Evolutionary conservation across 345 rosid genomes (phyloP).

Genomic region (Gossypium stocksii): DNA sequence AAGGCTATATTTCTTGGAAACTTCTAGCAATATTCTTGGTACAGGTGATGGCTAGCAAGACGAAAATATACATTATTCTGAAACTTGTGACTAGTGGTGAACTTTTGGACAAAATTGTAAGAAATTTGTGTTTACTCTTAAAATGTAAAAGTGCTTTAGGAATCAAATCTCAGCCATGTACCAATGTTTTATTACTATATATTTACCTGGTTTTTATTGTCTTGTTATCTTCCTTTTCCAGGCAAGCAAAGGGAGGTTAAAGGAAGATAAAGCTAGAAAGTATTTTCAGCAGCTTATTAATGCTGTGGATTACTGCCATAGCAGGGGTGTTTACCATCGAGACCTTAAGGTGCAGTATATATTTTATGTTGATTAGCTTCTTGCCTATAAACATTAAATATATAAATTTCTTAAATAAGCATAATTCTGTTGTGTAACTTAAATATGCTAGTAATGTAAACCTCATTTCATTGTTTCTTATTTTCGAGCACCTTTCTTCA

Average conservation of each 20-base stretch:
- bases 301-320: constrained; percentile 99
- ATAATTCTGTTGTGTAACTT: too few relatives aligned
- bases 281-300: constrained; percentile 94
- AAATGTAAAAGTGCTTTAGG: neutral
- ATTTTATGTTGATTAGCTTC: too few relatives aligned
- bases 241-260: constrained; percentile 91
- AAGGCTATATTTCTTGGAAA: too few relatives aligned
- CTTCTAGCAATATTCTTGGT: too few relatives aligned
- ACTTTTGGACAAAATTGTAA: constrained; percentile 97
- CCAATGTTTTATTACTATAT: neutral
- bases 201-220: constrained; percentile 5
- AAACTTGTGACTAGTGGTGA: constrained; percentile 96
- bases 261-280: constrained; percentile 95
- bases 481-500: too few relatives aligned
- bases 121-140: constrained; percentile 21
- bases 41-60: too few relatives aligned
- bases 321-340: constrained; percentile 92
- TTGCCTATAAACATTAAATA: too few relatives aligned
- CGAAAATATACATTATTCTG: constrained; percentile 28
- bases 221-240: constrained; percentile 17
- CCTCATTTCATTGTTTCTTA: too few relatives aligned
- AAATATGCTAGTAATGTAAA: too few relatives aligned
- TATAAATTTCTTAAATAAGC: too few relatives aligned
- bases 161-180: neutral
- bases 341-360: constrained; percentile 70